Conservation (phyloP, 345 rosid genomes). For the Alliaria petiolata region DNA sequence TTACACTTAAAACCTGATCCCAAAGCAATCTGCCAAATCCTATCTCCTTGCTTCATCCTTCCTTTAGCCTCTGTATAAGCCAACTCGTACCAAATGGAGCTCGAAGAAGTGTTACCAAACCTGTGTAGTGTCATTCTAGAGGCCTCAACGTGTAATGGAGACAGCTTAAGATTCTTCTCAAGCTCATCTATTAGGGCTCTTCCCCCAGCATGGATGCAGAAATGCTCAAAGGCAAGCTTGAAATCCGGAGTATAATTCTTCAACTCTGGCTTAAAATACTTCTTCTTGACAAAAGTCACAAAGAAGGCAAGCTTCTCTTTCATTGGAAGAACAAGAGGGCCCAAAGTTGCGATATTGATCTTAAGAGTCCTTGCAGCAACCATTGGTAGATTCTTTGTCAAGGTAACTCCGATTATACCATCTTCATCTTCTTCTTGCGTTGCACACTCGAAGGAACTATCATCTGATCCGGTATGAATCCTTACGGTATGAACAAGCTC, state of each 20-base stretch:
- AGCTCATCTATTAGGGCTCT: conserved; percentile 63
- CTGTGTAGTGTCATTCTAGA: conserved; percentile 76
- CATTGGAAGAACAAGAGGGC: conserved; percentile 62
- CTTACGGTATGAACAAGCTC: conserved; percentile 53
- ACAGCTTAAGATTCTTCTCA: conserved; percentile 51
- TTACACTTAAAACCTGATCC: conserved; percentile 84
- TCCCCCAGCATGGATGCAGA: conserved; percentile 70
- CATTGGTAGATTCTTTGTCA: conserved; percentile 60
- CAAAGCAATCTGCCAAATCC: conserved; percentile 69
- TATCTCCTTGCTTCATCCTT: conserved; percentile 56
- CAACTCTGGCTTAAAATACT: conserved; percentile 39
- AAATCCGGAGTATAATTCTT: conserved; percentile 61
- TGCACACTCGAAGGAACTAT: conserved; percentile 50
- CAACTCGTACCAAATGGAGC: conserved; percentile 67
- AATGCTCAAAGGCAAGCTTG: conserved; percentile 70
- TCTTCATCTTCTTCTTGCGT: conserved; percentile 55
- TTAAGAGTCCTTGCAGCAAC: conserved; percentile 62
- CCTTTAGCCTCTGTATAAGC: conserved; percentile 70
- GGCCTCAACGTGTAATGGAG: conserved; percentile 63
- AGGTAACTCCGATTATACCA: conserved; percentile 43
- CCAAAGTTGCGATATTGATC: conserved; percentile 55
- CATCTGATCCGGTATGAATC: conserved; percentile 57
- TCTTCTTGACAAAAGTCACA: conserved; percentile 37
- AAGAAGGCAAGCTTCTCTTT: conserved; percentile 58
- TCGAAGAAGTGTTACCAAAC: conserved; percentile 69